Percentiles rank a stretch among this genome's conserved stretches.
Evolutionary conservation across 2,329 filamentous ascomycete genomes (phyloP).

Genomic region (Cladophialophora psammophila): DNA sequence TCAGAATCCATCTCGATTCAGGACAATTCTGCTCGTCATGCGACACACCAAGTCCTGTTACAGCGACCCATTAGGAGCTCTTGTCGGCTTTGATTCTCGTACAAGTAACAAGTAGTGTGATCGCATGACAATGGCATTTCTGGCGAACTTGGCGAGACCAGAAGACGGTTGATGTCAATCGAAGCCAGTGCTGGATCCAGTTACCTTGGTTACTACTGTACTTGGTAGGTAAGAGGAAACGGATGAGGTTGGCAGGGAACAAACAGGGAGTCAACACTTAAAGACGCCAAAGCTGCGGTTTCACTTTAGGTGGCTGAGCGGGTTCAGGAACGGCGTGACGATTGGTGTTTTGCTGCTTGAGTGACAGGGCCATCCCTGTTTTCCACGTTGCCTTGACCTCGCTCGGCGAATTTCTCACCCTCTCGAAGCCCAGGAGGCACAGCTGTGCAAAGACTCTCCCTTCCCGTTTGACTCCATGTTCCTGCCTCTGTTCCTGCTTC

Average conservation of each 20-base stretch:
- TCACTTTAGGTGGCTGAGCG: background rate
- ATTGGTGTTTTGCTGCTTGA: background rate
- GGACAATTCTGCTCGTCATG: background rate
- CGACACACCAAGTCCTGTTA: background rate
- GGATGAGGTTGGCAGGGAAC: background rate
- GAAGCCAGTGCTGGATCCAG: background rate
- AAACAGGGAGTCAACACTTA: background rate
- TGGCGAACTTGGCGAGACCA: background rate
- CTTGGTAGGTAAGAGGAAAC: background rate
- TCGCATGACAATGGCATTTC: background rate
- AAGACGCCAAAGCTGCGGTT: background rate
- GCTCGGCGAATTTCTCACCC: constrained; percentile 1
- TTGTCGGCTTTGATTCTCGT: background rate
- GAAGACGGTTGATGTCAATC: background rate
- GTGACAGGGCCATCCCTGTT: background rate
- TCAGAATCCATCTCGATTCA: background rate
- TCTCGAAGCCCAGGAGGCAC: background rate
- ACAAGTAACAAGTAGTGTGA: background rate
- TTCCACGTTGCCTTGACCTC: background rate
- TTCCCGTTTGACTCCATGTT: constrained; percentile 5
- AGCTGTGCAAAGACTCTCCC: background rate
- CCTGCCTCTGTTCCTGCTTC: constrained; percentile 5
- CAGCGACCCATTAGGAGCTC: background rate
- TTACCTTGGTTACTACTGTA: background rate
- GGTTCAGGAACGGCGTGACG: background rate